Percentiles rank a stretch among this genome's conserved stretches.
Evolutionary conservation across 768 basidiomycete genomes (phyloP).

Genomic region (Coprinellus micaceus): DNA sequence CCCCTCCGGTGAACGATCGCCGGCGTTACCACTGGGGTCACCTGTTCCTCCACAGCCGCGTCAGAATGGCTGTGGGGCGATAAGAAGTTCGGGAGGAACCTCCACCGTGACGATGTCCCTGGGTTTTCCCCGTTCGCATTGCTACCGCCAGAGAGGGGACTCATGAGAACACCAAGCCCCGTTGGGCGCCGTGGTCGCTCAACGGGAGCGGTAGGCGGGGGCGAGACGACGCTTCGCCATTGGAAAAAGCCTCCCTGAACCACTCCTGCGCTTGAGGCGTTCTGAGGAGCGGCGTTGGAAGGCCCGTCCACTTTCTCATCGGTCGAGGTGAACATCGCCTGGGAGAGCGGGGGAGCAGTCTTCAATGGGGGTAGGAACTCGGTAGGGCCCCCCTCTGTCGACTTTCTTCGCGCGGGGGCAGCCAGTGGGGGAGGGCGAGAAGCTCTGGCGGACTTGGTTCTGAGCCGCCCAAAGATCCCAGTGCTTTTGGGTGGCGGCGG

Average conservation of each 20-base stretch:
- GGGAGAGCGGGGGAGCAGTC: conserved; percentile 7
- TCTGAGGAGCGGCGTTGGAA: not conserved
- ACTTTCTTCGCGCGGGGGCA: not conserved
- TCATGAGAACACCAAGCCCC: conserved; percentile 13
- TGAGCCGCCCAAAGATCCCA: not conserved
- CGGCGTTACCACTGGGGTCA: conserved; percentile 15
- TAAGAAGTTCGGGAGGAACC: conserved; percentile 49
- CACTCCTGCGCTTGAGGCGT: not conserved
- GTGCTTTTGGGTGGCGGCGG: conserved; percentile 22
- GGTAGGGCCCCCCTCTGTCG: not conserved
- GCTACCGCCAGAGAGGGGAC: conserved; percentile 14
- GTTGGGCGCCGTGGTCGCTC: conserved; percentile 13
- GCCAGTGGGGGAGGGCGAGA: not conserved
- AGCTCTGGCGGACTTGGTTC: not conserved
- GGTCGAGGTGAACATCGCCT: not conserved
- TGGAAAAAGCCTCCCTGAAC: not conserved
- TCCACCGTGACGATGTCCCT: conserved; percentile 38
- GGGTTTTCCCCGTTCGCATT: conserved; percentile 1
- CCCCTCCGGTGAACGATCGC: conserved; percentile 45
- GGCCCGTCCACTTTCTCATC: not conserved
- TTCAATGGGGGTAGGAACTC: conserved; percentile 4
- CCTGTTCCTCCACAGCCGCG: conserved; percentile 2
- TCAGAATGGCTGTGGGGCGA: conserved; percentile 25
- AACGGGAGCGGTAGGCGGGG: conserved; percentile 15
- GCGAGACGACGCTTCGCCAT: not conserved